Evolutionary conservation across 805 yeast genomes (phyloP), one percentile per base, ranked within the genome.

Genomic region (Geotrichum ghanense): DNA sequence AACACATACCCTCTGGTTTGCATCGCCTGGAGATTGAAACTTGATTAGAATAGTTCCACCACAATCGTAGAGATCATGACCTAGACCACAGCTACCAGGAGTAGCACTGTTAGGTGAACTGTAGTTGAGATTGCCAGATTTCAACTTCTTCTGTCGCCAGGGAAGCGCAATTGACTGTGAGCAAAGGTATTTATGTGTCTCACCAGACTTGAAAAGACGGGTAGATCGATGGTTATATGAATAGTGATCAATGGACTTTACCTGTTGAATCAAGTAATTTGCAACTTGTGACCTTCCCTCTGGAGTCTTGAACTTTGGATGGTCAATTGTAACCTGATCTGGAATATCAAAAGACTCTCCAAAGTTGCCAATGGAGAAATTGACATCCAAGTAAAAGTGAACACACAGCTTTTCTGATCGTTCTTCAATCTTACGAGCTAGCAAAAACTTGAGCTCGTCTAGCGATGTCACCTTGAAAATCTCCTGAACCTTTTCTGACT

Each of bases 61-160:
- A 31, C 37, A 31, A 19, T 31, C 37, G 16, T 31, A 31, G 19
- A 31, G 16, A 31, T 31, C 37, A n/a, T 31, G 37, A 31, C 37
- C 37, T 19, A 31, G 16, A n/a, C 37, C 17, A 9, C 27, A 24
- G 12, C 27, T 12, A 24, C 19, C 37, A 12, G 37, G 5, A 31
- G 19, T 19, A 10, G 19, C 37, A 31, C 12, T n/a, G 17, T 7
- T 31, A 12, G 37, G 12, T 16, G 37, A 5, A 12, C 19, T n/a
- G 14, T 31, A 31, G 14, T 31, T 31, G 12, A 31, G 14, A 12
- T 31, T 31, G 10, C 37, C 37, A n/a, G 37, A 31, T 12, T 31
- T 31, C 37, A 31, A 31, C 37, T 31, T 31, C 17, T 31, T 31
- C 37, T 31, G 37, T 16, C 37, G 37, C 37, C 37, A 31, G 12